These are phyloP conservation scores for Irpex sp. DNA, from an alignment of 1,284 basidiomycete genomes.

Conservation along the genomic window DNA sequence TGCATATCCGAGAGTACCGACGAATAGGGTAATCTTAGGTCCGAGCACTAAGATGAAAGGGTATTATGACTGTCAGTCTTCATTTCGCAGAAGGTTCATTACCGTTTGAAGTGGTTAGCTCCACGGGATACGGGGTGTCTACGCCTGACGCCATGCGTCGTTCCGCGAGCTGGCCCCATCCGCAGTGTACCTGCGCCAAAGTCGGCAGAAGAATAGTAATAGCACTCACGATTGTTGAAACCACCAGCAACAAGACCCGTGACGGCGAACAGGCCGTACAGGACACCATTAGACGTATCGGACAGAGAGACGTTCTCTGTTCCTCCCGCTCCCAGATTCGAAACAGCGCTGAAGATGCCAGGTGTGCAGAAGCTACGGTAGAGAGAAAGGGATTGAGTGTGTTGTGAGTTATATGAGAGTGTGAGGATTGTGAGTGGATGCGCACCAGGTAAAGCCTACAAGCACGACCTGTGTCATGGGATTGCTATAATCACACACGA, in stretches of 20 bases:
- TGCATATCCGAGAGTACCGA: slow-evolving; percentile 54
- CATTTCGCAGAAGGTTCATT: background rate
- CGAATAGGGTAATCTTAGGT: slow-evolving; percentile 49
- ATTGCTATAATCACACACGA: slow-evolving; percentile 24
- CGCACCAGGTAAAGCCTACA: slow-evolving; percentile 51
- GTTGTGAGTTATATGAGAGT: too few relatives aligned
- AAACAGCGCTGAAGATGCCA: slow-evolving; percentile 60
- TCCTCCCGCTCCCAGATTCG: slow-evolving; percentile 55
- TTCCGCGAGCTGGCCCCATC: background rate
- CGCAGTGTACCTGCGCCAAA: too few relatives aligned
- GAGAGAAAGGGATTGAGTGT: background rate
- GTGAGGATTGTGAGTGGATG: slow-evolving; percentile 1
- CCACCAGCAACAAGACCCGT: slow-evolving; percentile 55
- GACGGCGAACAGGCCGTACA: slow-evolving; percentile 52
- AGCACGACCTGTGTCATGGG: slow-evolving; percentile 50
- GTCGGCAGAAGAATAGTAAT: too few relatives aligned
- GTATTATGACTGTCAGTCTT: background rate
- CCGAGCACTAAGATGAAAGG: slow-evolving; percentile 44
- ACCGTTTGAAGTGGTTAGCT: background rate
- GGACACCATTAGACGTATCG: slow-evolving; percentile 49
- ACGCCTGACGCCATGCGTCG: background rate
- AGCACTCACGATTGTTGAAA: slow-evolving; percentile 50
- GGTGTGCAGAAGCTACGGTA: slow-evolving; percentile 44
- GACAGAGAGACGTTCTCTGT: slow-evolving; percentile 47
- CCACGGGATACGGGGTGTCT: background rate